A percentile compares a stretch with the other conserved stretches of the same genome.
Evolutionary conservation across 2,329 filamentous ascomycete species (phyloP).

Genomic region (Arthrobotrys conoides): DNA sequence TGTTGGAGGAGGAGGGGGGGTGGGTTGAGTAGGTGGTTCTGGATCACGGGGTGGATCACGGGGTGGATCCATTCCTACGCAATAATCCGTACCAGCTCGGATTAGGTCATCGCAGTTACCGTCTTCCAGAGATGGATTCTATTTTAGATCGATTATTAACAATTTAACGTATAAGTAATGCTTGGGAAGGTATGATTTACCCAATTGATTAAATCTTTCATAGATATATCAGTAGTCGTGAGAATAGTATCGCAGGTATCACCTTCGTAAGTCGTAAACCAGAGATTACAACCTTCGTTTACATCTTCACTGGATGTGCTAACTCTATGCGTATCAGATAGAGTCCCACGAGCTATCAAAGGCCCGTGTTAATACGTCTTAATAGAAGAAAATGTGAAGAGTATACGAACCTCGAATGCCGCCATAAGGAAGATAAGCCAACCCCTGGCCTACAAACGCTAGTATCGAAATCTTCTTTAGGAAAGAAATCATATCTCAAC

Average conservation of each 20-base stretch:
- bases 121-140: constrained; percentile 39
- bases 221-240: constrained; percentile 15
- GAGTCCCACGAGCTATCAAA: neutral
- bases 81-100: constrained; percentile 26
- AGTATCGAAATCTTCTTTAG: constrained; percentile 15
- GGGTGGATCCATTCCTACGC: constrained; percentile 11
- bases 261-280: constrained; percentile 18
- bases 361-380: neutral
- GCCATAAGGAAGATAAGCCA: neutral
- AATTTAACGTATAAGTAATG: neutral
- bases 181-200: neutral
- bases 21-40: neutral
- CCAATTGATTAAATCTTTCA: constrained; percentile 27
- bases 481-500: neutral
- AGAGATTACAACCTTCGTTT: constrained; percentile 17
- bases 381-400: neutral
- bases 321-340: neutral
- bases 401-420: constrained; percentile 26
- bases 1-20: neutral
- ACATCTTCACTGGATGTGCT: neutral
- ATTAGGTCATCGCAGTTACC: constrained; percentile 34
- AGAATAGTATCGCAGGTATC: constrained; percentile 33
- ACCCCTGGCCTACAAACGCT: constrained; percentile 10
- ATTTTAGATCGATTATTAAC: neutral
- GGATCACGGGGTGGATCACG: too few relatives aligned